phyloP scores from a whole-genome alignment of 768 basidiomycete genomes.

The Mycena leptocephala region DNA sequence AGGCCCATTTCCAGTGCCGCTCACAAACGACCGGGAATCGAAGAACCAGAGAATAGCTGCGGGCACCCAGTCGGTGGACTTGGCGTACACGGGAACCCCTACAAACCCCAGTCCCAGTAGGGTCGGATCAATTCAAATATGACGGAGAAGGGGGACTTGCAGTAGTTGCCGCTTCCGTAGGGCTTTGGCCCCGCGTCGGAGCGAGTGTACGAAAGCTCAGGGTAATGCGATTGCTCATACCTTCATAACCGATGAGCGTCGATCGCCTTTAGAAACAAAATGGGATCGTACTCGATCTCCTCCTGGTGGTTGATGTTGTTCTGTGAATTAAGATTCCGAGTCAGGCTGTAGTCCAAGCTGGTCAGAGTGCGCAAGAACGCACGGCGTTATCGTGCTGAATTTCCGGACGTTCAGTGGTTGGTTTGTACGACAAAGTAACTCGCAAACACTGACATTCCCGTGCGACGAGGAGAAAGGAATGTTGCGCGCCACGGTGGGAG shows the following conservation, averaged over 20 bases:
- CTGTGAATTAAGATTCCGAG: too few relatives aligned
- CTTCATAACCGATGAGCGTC: background rate
- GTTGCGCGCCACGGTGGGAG: slow-evolving; percentile 27
- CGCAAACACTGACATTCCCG: slow-evolving; percentile 28
- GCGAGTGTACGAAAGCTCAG: slow-evolving; percentile 34
- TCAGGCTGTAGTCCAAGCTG: slow-evolving; percentile 6
- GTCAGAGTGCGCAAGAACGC: background rate
- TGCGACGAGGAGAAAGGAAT: slow-evolving; percentile 35
- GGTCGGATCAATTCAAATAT: background rate
- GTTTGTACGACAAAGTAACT: background rate
- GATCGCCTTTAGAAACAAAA: background rate
- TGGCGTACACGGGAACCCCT: slow-evolving; percentile 38
- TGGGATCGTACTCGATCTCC: slow-evolving; percentile 27
- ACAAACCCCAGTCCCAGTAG: background rate
- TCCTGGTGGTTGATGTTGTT: slow-evolving; percentile 37
- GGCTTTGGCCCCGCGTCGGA: slow-evolving; percentile 37
- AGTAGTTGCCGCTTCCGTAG: slow-evolving; percentile 37
- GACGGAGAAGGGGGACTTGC: background rate
- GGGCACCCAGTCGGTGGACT: slow-evolving; percentile 11
- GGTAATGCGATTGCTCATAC: slow-evolving; percentile 36
- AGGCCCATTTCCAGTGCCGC: slow-evolving; percentile 14
- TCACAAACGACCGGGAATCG: slow-evolving; percentile 35
- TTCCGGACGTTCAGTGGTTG: too few relatives aligned
- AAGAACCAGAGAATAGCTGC: slow-evolving; percentile 39
- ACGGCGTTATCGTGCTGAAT: slow-evolving; percentile 36